Conservation (phyloP, 495 filamentous ascomycete species). For the Talaromyces stipitatus region DNA sequence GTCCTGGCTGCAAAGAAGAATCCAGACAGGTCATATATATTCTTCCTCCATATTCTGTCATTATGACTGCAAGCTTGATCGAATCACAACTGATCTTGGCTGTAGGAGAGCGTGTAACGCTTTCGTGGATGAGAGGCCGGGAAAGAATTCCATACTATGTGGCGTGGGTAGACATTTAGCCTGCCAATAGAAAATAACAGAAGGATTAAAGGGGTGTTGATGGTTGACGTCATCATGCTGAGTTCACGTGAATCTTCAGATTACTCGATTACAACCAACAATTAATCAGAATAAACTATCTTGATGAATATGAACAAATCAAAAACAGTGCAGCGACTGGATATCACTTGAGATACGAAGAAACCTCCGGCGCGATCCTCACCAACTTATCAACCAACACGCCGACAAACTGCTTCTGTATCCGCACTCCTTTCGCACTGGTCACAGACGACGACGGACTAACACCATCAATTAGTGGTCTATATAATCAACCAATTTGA, state of each 20-base stretch:
- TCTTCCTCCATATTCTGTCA: not conserved
- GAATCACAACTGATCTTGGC: not conserved
- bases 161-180: no score
- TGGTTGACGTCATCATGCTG: not conserved
- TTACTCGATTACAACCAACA: no score
- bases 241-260: not conserved
- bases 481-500: not conserved
- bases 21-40: not conserved
- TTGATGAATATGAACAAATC: no score
- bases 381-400: slow-evolving; percentile 11
- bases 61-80: not conserved
- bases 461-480: not conserved
- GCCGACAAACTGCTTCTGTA: slow-evolving; percentile 10
- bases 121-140: not conserved
- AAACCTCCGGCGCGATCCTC: slow-evolving; percentile 7
- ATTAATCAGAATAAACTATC: no score
- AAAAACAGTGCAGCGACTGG: not conserved
- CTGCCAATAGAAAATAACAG: not conserved
- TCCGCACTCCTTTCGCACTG: slow-evolving; percentile 4
- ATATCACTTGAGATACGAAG: not conserved
- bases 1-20: no score
- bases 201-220: not conserved
- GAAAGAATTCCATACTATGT: not conserved
- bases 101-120: not conserved
- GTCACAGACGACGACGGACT: slow-evolving; percentile 5